A percentile compares a stretch with the other conserved stretches of the same genome.
phyloP scores from a whole-genome alignment of 331 rosid genomes.

The Erythrophleum ivorense region DNA sequence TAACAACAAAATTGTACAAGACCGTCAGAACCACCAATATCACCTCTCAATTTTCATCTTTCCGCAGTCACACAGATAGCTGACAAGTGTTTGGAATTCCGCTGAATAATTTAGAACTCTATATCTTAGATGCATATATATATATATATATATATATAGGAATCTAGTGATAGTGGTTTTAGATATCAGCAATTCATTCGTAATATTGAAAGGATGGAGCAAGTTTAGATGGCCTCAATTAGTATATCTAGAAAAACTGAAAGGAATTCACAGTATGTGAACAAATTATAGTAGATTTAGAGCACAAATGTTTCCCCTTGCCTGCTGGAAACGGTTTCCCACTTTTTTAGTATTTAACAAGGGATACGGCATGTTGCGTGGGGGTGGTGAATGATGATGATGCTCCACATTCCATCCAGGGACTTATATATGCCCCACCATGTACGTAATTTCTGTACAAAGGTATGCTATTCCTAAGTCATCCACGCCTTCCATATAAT shows the following conservation, averaged over 20 bases:
- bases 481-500: constrained; percentile 32
- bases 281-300: neutral
- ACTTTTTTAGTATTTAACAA: neutral
- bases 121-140: too few species aligned
- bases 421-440: constrained; percentile 13
- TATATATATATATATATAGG: too few species aligned
- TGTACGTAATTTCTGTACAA: neutral
- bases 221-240: neutral
- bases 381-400: constrained; percentile 4
- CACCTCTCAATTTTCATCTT: constrained; percentile 23
- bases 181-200: neutral
- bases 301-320: neutral
- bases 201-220: neutral
- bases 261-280: neutral
- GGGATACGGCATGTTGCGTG: neutral
- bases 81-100: neutral
- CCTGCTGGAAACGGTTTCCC: neutral
- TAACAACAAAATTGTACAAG: constrained; percentile 9
- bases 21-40: constrained; percentile 39
- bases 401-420: constrained; percentile 1
- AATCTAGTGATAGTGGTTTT: neutral
- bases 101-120: neutral
- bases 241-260: neutral
- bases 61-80: neutral
- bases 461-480: constrained; percentile 14